A percentile compares a stretch with the other conserved stretches of the same genome.
Evolutionary conservation across 1,139 yeast genomes (phyloP).

Genomic region (Candida labiduridarum): DNA sequence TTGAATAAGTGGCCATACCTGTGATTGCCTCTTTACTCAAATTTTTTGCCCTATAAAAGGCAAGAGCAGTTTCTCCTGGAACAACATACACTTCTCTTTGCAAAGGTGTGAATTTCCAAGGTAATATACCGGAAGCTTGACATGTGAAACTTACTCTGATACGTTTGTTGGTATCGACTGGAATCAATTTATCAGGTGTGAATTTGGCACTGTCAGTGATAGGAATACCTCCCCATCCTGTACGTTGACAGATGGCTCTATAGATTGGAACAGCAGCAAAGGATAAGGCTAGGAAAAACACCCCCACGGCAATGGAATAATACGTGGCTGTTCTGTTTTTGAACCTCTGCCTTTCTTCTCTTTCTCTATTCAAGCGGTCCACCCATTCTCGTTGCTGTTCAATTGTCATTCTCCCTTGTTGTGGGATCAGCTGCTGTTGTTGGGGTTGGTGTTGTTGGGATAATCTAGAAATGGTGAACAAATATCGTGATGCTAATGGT

Average conservation of each 20-base stretch:
- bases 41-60: slow-evolving; percentile 92
- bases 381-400: slow-evolving; percentile 19
- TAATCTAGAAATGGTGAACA: neutral
- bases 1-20: slow-evolving; percentile 98
- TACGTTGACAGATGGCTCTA: slow-evolving; percentile 88
- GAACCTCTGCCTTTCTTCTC: slow-evolving; percentile 33
- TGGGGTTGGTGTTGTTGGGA: slow-evolving; percentile 7
- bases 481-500: slow-evolving; percentile 3
- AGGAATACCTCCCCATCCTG: slow-evolving; percentile 96
- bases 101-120: slow-evolving; percentile 96
- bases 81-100: slow-evolving; percentile 91
- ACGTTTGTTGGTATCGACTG: slow-evolving; percentile 84
- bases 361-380: slow-evolving; percentile 21
- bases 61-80: slow-evolving; percentile 98
- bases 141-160: slow-evolving; percentile 86
- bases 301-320: slow-evolving; percentile 71
- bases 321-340: slow-evolving; percentile 59
- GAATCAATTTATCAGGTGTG: slow-evolving; percentile 84
- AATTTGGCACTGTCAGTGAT: slow-evolving; percentile 80
- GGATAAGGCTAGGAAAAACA: slow-evolving; percentile 76
- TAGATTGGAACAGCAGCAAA: slow-evolving; percentile 94
- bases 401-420: slow-evolving; percentile 1
- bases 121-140: slow-evolving; percentile 86
- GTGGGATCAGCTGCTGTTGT: neutral
- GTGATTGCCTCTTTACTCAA: slow-evolving; percentile 84